These are phyloP conservation scores for Postia placenta DNA, from an alignment of 768 basidiomycete genomes.

Conservation along the genomic window DNA sequence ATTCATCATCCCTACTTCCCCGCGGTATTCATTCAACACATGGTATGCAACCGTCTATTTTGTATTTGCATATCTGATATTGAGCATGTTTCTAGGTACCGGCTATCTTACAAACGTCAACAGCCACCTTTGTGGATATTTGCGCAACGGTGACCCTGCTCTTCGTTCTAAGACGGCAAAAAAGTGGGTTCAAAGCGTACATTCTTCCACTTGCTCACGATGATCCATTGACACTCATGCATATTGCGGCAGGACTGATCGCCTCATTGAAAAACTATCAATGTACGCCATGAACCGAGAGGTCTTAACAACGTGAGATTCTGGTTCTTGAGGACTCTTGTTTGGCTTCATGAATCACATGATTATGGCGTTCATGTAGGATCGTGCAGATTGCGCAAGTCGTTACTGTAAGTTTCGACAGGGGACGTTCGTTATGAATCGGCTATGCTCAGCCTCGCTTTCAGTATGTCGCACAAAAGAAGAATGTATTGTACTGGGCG, in stretches of 20 bases:
- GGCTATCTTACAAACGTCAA: background rate
- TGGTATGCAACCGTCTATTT: background rate
- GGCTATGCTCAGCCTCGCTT: too few relatives aligned
- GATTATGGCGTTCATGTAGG: too few relatives aligned
- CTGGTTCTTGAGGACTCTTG: too few relatives aligned
- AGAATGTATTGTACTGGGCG: background rate
- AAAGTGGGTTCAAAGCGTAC: background rate
- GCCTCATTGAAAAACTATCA: background rate
- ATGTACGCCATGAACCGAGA: background rate
- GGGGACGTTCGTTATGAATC: too few relatives aligned
- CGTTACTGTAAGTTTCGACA: background rate
- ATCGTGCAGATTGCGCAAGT: background rate
- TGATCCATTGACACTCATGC: background rate
- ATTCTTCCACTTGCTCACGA: background rate
- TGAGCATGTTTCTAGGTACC: background rate
- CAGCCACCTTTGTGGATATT: background rate
- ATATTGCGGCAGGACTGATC: background rate
- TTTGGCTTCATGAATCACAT: too few relatives aligned
- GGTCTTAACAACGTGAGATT: background rate
- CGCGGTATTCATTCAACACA: background rate
- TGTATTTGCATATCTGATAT: background rate
- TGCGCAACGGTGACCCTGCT: background rate
- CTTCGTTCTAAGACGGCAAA: background rate
- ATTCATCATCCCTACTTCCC: background rate
- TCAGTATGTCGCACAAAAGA: background rate